Evolutionary conservation across 78 protist genomes (phyloP), one percentile per base, ranked within the genome.

Genomic region (Anaeramoeba ignava): DNA sequence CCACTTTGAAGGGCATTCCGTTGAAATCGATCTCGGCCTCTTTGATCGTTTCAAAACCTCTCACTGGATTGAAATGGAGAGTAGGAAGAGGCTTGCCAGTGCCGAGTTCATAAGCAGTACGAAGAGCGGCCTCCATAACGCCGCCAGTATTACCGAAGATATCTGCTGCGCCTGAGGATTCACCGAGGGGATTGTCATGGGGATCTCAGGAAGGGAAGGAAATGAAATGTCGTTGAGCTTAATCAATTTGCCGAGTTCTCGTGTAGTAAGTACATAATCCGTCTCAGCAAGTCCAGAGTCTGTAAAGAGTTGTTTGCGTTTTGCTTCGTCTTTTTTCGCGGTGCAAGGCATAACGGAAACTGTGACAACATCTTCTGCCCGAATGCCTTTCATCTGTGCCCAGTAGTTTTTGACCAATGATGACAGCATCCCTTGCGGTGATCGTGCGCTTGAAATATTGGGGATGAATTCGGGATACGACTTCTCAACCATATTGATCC

Each of bases 301-400:
- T 27, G 78, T 27, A 31, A 31, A n/a, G n/a, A n/a, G n/a, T n/a
- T n/a, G n/a, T n/a, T n/a, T n/a, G n/a, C n/a, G n/a, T 67, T 27
- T 31, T 27, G 38, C 27, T 27, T 31, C 31, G 78, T 27, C 38
- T 31, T 67, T 67, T 31, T 67, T 67, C 38, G 78, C 78, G 78
- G 78, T 67, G 78, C 78, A 67, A 31, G 78, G 78, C 78, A 67
- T 67, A 31, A 67, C 31, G 78, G 78, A 67, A 27, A 67, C 78
- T n/a, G 27, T n/a, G 78, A 27, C 27, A 31, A 67, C 31, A 27
- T 67, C 78, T 27, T 67, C 78, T 27, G 78, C 38, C 78, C 78
- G 78, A 31, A 27, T 27, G 38, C 78, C 78, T 31, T n/a, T 27
- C 78, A n/a, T 67, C 38, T 31, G 78, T 67, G 78, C 78, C 38